Evolutionary conservation across 2,329 filamentous ascomycete genomes (phyloP).

Genomic region (Chaetomiaceae sp.): DNA sequence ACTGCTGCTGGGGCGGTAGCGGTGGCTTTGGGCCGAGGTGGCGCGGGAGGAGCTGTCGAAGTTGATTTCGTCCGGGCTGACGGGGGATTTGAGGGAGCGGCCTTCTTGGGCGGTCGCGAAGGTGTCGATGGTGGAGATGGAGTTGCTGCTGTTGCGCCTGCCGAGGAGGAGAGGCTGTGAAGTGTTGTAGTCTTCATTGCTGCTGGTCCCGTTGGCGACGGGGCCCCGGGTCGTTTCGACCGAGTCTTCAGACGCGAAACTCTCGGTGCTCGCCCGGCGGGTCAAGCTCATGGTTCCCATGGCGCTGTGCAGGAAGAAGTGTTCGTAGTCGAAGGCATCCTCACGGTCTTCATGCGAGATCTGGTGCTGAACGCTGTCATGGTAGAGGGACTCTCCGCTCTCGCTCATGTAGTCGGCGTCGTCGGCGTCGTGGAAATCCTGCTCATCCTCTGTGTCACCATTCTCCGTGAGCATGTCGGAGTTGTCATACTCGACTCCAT

Average conservation of each 20-base stretch:
- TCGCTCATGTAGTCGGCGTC: conserved; percentile 51
- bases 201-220: conserved; percentile 20
- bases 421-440: conserved; percentile 32
- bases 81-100: conserved; percentile 34
- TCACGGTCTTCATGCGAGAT: conserved; percentile 86
- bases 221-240: conserved; percentile 57
- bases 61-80: conserved; percentile 21
- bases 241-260: conserved; percentile 56
- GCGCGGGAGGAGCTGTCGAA: conserved; percentile 24
- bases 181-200: conserved; percentile 16
- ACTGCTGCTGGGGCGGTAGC: conserved; percentile 29
- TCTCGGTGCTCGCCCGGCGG: conserved; percentile 46
- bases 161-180: conserved; percentile 20
- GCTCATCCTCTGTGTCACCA: conserved; percentile 28
- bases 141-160: conserved; percentile 45
- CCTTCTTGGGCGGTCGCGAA: conserved; percentile 55
- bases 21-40: conserved; percentile 20
- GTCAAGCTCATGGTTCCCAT: conserved; percentile 69
- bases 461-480: conserved; percentile 40
- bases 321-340: conserved; percentile 94
- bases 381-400: conserved; percentile 59
- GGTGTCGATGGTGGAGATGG: conserved; percentile 47
- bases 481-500: conserved; percentile 33
- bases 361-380: conserved; percentile 54
- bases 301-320: conserved; percentile 91